Evolutionary conservation across 805 yeast genomes (phyloP), one percentile per base, ranked within the genome.

Genomic region (Candida piceae): DNA sequence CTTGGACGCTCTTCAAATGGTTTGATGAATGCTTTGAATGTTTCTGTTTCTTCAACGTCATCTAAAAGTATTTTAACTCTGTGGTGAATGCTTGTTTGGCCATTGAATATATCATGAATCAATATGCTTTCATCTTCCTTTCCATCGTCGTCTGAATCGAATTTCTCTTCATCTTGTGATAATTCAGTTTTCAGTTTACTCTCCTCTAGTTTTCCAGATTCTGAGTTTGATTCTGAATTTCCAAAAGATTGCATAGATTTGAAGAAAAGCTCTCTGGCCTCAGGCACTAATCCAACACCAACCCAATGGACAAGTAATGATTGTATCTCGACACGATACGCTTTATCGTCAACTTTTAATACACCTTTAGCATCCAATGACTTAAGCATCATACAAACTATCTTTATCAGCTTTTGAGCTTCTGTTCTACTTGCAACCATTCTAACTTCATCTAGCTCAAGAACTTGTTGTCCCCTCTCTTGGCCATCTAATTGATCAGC

Each of bases 241-340:
- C n/a, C n/a, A n/a, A n/a, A n/a, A n/a, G n/a, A 24, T 10, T 26
- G 9, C 7, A 16, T 26, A 3, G 48, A 48, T 21, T 50, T 46
- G 39, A 55, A 52, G 31, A 74, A 80, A 5, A 82, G 49, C 29
- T 69, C 72, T 42, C 79, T 66, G 0, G 88, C 87, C 35, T 77
- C 84, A 0, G 82, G 79, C 1, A 78, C 44, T 38, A 47, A 39
- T 5, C 59, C 60, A 3, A 63, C 63, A 5, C 82, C 80, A 24
- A 81, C 72, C 85, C 86, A 80, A 38, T 72, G 74, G 44, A 82
- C 67, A 33, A 82, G 58, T 24, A 82, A 60, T 7, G 76, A 69
- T 46, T 78, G 82, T 16, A 82, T 53, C 45, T 79, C 86, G 37
- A 75, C 67, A 7, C 69, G 62, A 50, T 76, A 79, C 43, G 79